phyloP scores from a whole-genome alignment of 192 early-diverging fungal species.

The Phycomyces nitens region DNA sequence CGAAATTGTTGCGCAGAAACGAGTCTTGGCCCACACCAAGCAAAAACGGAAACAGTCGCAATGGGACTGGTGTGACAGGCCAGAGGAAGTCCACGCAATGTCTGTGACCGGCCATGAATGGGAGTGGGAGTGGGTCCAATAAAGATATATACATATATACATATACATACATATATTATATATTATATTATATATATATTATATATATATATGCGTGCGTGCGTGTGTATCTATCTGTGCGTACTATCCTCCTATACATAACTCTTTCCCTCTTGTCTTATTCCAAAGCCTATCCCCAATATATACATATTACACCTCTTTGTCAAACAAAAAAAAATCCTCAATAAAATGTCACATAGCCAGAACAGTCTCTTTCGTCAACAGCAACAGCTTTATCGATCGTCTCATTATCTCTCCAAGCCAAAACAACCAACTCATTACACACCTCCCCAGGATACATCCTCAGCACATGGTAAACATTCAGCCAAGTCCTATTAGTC shows the following conservation, averaged over 20 bases:
- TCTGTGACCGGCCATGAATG: too few relatives aligned
- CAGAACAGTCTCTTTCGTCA: slow-evolving; percentile 28
- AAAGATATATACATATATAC: too few relatives aligned
- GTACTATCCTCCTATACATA: neutral
- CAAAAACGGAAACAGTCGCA: neutral
- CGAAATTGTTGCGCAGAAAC: slow-evolving; percentile 17
- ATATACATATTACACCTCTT: neutral
- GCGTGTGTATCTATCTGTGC: too few relatives aligned
- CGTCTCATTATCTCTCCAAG: slow-evolving; percentile 11
- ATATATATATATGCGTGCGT: neutral
- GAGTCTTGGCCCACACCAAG: slow-evolving; percentile 11
- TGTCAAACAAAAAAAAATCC: slow-evolving; percentile 2
- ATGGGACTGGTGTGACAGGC: too few relatives aligned
- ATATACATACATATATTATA: too few relatives aligned
- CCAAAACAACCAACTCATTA: slow-evolving; percentile 16
- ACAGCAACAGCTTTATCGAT: slow-evolving; percentile 28
- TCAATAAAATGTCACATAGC: neutral
- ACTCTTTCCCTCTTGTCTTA: neutral
- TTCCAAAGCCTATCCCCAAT: neutral
- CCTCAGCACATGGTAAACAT: slow-evolving; percentile 5
- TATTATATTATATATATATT: too few relatives aligned
- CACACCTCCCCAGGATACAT: slow-evolving; percentile 7
- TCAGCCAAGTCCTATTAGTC: slow-evolving; percentile 2
- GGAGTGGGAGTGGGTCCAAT: too few relatives aligned
- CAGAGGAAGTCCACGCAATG: too few relatives aligned